phyloP scores from a whole-genome alignment of 352 stramenopile species.

The Blastocystis sp. region DNA sequence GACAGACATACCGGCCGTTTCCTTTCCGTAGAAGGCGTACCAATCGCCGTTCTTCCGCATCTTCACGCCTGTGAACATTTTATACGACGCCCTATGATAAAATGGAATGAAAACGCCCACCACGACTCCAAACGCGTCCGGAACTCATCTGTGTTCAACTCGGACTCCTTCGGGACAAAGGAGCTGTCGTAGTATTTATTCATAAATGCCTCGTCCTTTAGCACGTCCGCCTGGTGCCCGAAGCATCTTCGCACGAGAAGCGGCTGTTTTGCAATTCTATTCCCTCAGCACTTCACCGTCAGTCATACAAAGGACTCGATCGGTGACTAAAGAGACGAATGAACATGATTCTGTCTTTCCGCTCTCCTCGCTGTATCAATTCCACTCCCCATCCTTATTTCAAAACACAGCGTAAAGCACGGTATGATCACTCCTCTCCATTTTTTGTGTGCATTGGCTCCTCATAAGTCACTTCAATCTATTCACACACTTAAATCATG shows the following conservation, averaged over 20 bases:
- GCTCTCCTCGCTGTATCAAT: neutral
- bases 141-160: slow-evolving; percentile 31
- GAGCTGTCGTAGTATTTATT: slow-evolving; percentile 29
- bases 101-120: neutral
- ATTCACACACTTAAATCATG: neutral
- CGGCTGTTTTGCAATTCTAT: neutral
- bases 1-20: neutral
- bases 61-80: slow-evolving; percentile 54
- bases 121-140: slow-evolving; percentile 34
- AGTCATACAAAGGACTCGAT: neutral
- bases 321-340: neutral
- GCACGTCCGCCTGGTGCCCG: neutral
- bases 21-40: slow-evolving; percentile 47
- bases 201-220: slow-evolving; percentile 51
- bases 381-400: neutral
- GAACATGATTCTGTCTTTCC: neutral
- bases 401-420: too few species aligned
- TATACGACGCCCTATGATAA: slow-evolving; percentile 30
- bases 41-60: slow-evolving; percentile 63
- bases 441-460: neutral
- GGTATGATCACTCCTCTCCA: neutral
- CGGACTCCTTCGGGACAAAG: slow-evolving; percentile 29
- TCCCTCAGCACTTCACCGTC: neutral
- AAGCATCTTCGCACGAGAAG: neutral
- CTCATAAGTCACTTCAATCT: neutral